Evolutionary conservation across 148 eudicot species (phyloP).

Genomic region (Diospyros lotus): DNA sequence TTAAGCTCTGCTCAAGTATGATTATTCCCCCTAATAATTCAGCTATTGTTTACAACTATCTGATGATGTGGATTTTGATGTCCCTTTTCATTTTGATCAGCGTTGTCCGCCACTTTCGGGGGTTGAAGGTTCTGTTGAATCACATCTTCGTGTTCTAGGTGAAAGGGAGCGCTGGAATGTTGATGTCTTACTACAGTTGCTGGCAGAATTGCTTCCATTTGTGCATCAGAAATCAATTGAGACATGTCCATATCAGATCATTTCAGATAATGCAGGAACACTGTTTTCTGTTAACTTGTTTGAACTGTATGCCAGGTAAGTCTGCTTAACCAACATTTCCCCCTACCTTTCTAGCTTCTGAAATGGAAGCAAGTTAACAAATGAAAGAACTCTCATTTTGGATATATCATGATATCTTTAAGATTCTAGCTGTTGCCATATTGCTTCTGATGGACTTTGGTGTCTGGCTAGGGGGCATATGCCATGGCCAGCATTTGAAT

Average conservation of each 20-base stretch:
- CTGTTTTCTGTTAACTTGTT: constrained; percentile 54
- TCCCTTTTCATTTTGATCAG: constrained; percentile 30
- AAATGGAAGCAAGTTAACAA: neutral
- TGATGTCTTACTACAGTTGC: constrained; percentile 74
- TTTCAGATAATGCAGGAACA: constrained; percentile 45
- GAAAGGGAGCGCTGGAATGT: constrained; percentile 97
- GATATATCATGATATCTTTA: neutral
- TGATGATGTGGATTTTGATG: constrained; percentile 15
- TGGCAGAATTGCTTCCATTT: constrained; percentile 65
- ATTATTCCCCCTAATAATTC: constrained; percentile 8
- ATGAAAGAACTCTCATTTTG: too few relatives aligned
- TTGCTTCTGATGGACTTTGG: constrained; percentile 22
- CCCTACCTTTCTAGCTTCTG: neutral
- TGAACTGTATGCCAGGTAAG: constrained; percentile 67
- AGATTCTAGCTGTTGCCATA: neutral
- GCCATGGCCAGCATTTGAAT: constrained; percentile 91
- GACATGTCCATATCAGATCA: constrained; percentile 68
- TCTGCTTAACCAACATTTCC: neutral
- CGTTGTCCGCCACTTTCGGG: constrained; percentile 98
- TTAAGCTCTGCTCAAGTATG: constrained; percentile 73
- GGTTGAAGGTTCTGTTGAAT: constrained; percentile 91
- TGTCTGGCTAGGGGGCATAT: constrained; percentile 59
- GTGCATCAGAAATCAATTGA: constrained; percentile 64
- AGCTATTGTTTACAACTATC: neutral
- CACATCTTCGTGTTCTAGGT: constrained; percentile 79